phyloP scores from a whole-genome alignment of 768 basidiomycete species.

The Tephrocybe sp. region DNA sequence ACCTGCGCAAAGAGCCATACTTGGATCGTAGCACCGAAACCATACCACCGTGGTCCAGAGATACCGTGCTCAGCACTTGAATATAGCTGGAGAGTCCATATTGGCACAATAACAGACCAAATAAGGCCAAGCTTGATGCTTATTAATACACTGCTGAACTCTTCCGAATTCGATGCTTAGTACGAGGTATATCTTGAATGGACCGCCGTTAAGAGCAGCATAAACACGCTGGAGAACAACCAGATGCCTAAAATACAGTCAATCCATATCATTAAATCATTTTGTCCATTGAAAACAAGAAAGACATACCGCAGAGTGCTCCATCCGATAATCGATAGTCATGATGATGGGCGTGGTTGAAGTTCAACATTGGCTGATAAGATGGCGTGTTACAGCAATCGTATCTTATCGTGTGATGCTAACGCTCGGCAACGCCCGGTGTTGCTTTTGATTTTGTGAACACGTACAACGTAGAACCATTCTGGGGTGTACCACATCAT shows the following conservation, averaged over 20 bases:
- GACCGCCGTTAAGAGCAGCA: slow-evolving; percentile 74
- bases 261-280: too few relatives aligned
- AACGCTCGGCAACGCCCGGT: too few relatives aligned
- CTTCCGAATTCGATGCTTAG: slow-evolving; percentile 78
- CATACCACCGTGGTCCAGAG: slow-evolving; percentile 90
- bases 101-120: slow-evolving; percentile 88
- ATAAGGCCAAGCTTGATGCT: slow-evolving; percentile 91
- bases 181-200: slow-evolving; percentile 85
- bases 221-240: slow-evolving; percentile 82
- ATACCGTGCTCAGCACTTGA: slow-evolving; percentile 82
- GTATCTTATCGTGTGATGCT: too few relatives aligned
- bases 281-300: too few relatives aligned
- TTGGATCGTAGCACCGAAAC: slow-evolving; percentile 85
- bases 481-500: too few relatives aligned
- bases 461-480: too few relatives aligned
- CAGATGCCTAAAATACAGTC: slow-evolving; percentile 64
- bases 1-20: slow-evolving; percentile 89
- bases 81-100: slow-evolving; percentile 79
- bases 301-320: too few relatives aligned
- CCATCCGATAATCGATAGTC: too few relatives aligned
- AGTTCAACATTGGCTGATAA: too few relatives aligned
- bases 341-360: too few relatives aligned
- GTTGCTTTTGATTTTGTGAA: too few relatives aligned
- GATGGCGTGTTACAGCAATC: too few relatives aligned
- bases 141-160: slow-evolving; percentile 79